These are phyloP conservation scores for Pyricularia sp. DNA, from an alignment of 2,329 filamentous ascomycete genomes.

Conservation along the genomic window DNA sequence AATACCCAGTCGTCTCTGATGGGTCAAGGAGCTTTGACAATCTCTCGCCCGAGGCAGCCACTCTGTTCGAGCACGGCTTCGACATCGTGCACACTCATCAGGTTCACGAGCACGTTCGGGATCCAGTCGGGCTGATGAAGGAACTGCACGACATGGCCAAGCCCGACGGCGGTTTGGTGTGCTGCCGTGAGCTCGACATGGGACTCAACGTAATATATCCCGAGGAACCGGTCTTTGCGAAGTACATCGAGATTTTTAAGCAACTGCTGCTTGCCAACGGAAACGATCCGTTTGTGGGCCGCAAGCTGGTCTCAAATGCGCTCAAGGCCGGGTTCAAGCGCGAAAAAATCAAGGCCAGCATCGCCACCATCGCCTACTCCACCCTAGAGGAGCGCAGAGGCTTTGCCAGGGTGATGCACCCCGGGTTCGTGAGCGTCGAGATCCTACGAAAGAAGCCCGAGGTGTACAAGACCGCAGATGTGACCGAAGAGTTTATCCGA, in stretches of 20 bases:
- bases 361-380: background rate
- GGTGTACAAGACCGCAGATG: background rate
- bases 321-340: constrained; percentile 2
- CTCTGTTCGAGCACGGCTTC: constrained; percentile 20
- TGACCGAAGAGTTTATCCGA: background rate
- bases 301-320: constrained; percentile 2
- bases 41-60: background rate
- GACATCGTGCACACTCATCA: constrained; percentile 49
- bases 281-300: background rate
- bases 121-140: constrained; percentile 33
- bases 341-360: background rate
- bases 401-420: background rate
- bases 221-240: background rate
- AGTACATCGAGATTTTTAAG: background rate
- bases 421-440: background rate
- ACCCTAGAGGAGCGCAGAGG: background rate
- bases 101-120: constrained; percentile 40
- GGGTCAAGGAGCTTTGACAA: background rate
- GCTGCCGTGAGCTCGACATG: constrained; percentile 13
- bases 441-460: background rate
- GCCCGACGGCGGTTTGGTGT: constrained; percentile 37
- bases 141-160: constrained; percentile 41
- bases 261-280: background rate
- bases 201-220: constrained; percentile 1
- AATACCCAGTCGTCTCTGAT: background rate